Conservation (phyloP, 768 basidiomycete genomes). For the Suillus sp. region DNA sequence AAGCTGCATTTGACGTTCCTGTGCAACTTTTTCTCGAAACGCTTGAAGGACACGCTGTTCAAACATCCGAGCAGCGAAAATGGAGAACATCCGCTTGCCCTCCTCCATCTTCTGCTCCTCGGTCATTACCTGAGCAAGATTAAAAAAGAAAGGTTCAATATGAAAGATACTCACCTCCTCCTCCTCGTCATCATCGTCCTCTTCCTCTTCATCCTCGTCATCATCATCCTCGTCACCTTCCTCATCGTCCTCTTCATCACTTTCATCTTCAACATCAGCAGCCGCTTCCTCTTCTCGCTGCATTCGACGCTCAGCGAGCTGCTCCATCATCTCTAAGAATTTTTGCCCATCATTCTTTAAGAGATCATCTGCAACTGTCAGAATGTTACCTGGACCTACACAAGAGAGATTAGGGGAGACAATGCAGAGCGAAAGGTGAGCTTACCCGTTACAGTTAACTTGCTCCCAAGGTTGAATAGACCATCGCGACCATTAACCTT, state of each 20-base stretch:
- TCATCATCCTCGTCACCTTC: constrained; percentile 64
- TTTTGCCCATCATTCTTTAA: constrained; percentile 98
- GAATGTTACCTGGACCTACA: constrained; percentile 85
- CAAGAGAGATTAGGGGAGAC: constrained; percentile 18
- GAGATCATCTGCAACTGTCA: constrained; percentile 98
- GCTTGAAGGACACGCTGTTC: constrained; percentile 97
- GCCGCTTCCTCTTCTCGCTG: constrained; percentile 79
- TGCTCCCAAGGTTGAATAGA: constrained; percentile 78
- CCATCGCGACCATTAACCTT: constrained; percentile 60
- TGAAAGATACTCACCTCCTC: constrained; percentile 43
- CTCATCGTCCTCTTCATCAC: constrained; percentile 61
- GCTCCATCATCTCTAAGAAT: constrained; percentile 99
- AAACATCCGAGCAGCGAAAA: constrained; percentile 99
- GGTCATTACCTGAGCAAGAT: constrained; percentile 63
- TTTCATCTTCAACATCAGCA: constrained; percentile 62
- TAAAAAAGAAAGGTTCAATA: constrained; percentile 14
- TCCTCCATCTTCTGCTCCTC: constrained; percentile 99
- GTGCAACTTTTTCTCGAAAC: constrained; percentile 95
- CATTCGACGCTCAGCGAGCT: constrained; percentile 92
- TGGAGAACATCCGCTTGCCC: constrained; percentile 99
- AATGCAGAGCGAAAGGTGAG: constrained; percentile 21
- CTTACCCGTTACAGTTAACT: constrained; percentile 80
- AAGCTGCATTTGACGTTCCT: constrained; percentile 91
- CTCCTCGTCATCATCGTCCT: constrained; percentile 46
- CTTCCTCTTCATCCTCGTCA: constrained; percentile 67